These are phyloP conservation scores for Amanita subjunquillea DNA, from an alignment of 768 basidiomycete species.

Conservation along the genomic window DNA sequence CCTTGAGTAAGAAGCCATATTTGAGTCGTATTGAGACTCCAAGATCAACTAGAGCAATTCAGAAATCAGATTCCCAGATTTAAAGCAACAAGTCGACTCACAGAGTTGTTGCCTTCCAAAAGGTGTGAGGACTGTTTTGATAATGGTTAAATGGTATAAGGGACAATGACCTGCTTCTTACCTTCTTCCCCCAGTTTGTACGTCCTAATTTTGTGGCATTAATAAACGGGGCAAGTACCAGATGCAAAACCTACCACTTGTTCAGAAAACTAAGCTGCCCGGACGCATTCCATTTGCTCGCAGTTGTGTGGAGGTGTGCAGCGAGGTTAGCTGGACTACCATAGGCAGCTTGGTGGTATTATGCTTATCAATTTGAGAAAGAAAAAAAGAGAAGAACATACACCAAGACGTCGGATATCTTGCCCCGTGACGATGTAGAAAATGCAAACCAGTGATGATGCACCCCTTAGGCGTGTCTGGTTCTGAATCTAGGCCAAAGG, in stretches of 20 bases:
- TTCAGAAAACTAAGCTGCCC: conserved; percentile 72
- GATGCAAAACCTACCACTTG: conserved; percentile 46
- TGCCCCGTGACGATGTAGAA: conserved; percentile 79
- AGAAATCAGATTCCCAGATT: not conserved
- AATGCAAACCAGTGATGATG: conserved; percentile 61
- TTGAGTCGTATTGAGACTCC: conserved; percentile 65
- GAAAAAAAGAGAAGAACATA: conserved; percentile 20
- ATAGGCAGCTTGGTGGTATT: conserved; percentile 32
- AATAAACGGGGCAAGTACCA: not conserved
- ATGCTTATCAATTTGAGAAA: conserved; percentile 4
- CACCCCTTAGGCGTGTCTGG: conserved; percentile 66
- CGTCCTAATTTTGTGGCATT: conserved; percentile 38
- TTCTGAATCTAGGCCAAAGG: conserved; percentile 66
- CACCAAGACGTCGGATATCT: conserved; percentile 58
- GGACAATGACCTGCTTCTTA: conserved; percentile 15
- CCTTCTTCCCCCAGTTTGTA: conserved; percentile 87
- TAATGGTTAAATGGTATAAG: conserved; percentile 10
- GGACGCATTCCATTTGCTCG: conserved; percentile 51
- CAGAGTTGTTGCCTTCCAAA: conserved; percentile 85
- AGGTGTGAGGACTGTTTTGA: conserved; percentile 61
- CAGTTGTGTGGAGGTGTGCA: conserved; percentile 39
- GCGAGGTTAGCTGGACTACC: conserved; percentile 56
- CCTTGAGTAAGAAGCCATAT: conserved; percentile 70
- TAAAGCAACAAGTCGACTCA: conserved; percentile 20
- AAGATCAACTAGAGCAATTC: conserved; percentile 38